Base-by-base conservation (phyloP, 164 flowering plant species). In the Litsea cubeba region DNA sequence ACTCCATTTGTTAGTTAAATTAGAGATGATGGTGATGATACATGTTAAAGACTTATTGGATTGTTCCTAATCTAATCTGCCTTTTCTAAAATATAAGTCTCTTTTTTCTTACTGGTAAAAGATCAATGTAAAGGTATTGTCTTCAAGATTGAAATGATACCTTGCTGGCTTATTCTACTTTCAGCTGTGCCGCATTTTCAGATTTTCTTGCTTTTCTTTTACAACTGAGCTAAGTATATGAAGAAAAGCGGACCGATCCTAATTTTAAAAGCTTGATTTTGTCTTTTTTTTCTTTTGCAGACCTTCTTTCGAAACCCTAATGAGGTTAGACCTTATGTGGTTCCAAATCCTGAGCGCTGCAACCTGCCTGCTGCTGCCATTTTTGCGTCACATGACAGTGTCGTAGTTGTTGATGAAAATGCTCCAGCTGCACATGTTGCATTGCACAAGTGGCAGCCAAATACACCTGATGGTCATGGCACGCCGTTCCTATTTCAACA, bases 371-470 rank as follows among this genome's bases (percentile, higher is more conserved):
- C 99, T 71, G 82, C 97, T 60, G 88, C 95, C 22, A 91, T 95
- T 40, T 86, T 81, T 76, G 98, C 96, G 54, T 88, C 98, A 32
- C 82, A 91, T 65, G 98, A 95, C 82, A 81, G 91, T 76, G 84
- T 95, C 60, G 77, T 91, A 65, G 85, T 92, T 82, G 98, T 87
- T 76, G 96, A 95, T 76, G 76, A 79, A 67, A 87, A 90, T 86
- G 98, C 89, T 64, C 99, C 99, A 24, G 98, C 96, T n/a, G 96
- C 94, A 32, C 94, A 86, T 81, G 79, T 95, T 79, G 99, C 95
- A 68, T 87, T 86, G 69, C 99, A 95, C 80, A 93, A 89, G 77
- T 95, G 99, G 99, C 99, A 95, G 77, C 97, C 99, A 73, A 95
- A 91, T 81, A 95, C 98, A 24, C 99, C 98, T 65, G 98, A 95